Conservation (phyloP, 2,329 filamentous ascomycete species). For the Pyrenochaeta sp. region DNA sequence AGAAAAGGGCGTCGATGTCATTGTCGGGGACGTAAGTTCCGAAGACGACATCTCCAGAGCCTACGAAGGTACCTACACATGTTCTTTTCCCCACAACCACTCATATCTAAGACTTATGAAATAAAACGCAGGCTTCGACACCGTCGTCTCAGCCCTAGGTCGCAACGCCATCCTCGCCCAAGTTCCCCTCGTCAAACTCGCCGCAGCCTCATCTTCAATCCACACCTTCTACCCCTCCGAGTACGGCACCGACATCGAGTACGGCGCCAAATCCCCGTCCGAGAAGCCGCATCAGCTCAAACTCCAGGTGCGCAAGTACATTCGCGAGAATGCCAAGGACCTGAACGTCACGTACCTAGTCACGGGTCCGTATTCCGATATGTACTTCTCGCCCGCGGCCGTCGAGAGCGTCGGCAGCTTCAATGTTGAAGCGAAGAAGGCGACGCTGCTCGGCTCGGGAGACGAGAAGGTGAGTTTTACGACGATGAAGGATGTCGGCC, state of each 20-base stretch:
- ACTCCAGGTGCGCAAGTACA: constrained; percentile 69
- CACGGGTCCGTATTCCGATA: constrained; percentile 72
- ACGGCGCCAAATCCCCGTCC: constrained; percentile 63
- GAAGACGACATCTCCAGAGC: constrained; percentile 63
- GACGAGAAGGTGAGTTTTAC: constrained; percentile 71
- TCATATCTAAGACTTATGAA: too few species aligned
- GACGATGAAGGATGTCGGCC: constrained; percentile 75
- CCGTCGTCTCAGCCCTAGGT: constrained; percentile 70
- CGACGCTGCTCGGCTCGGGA: constrained; percentile 68
- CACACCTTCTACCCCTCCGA: constrained; percentile 71
- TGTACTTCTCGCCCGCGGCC: constrained; percentile 61
- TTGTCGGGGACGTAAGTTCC: constrained; percentile 63
- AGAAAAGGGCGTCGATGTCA: constrained; percentile 59
- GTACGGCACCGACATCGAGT: constrained; percentile 58
- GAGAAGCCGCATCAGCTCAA: constrained; percentile 76
- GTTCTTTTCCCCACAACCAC: constrained; percentile 1
- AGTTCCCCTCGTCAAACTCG: constrained; percentile 67
- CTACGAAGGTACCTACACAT: constrained; percentile 61
- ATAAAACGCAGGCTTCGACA: constrained; percentile 63
- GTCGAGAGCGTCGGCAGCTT: constrained; percentile 62
- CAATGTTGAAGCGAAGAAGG: constrained; percentile 64
- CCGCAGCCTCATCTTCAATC: constrained; percentile 62
- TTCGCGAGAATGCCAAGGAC: constrained; percentile 61
- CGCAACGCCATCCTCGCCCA: constrained; percentile 68
- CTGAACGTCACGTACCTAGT: constrained; percentile 72